Percentiles rank a stretch among this genome's conserved stretches.
These are phyloP conservation scores for Lentinus tigrinus DNA, from an alignment of 768 basidiomycete genomes.

Conservation along the genomic window DNA sequence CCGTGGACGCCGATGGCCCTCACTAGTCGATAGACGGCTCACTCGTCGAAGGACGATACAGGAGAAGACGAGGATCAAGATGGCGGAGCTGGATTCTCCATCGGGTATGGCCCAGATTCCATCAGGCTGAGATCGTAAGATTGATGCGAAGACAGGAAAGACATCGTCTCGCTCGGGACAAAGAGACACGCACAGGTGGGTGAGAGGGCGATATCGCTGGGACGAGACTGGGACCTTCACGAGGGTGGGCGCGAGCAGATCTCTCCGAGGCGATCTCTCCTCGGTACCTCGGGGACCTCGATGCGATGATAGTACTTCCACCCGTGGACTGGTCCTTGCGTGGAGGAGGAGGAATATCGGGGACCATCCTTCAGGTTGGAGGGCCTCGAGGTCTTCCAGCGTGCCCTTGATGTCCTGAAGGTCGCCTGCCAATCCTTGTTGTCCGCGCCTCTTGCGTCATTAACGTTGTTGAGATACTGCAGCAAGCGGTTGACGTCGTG, in stretches of 20 bases:
- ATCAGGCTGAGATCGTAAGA: conserved; percentile 65
- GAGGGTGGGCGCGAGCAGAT: conserved; percentile 16
- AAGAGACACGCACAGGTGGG: conserved; percentile 40
- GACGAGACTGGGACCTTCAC: conserved; percentile 12
- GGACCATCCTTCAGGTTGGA: conserved; percentile 10
- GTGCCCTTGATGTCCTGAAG: conserved; percentile 70
- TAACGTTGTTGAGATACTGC: conserved; percentile 60
- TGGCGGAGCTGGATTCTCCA: conserved; percentile 32
- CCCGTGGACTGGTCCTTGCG: conserved; percentile 45
- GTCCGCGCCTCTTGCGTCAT: conserved; percentile 62
- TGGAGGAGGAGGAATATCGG: conserved; percentile 29
- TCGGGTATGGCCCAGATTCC: conserved; percentile 35
- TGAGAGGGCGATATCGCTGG: conserved; percentile 40
- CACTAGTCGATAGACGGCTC: too few species aligned
- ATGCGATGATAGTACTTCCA: conserved; percentile 39
- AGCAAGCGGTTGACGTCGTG: conserved; percentile 53
- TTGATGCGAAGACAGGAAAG: conserved; percentile 62
- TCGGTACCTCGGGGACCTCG: not conserved
- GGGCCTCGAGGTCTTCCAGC: conserved; percentile 45
- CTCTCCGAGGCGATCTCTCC: not conserved
- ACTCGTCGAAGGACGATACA: too few species aligned
- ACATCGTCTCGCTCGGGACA: conserved; percentile 37
- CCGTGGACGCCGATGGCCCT: too few species aligned
- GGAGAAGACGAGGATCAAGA: conserved; percentile 34
- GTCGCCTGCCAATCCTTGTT: conserved; percentile 63